Evolutionary conservation across 2,329 filamentous ascomycete species (phyloP).

Genomic region (Ilyonectria destructans): DNA sequence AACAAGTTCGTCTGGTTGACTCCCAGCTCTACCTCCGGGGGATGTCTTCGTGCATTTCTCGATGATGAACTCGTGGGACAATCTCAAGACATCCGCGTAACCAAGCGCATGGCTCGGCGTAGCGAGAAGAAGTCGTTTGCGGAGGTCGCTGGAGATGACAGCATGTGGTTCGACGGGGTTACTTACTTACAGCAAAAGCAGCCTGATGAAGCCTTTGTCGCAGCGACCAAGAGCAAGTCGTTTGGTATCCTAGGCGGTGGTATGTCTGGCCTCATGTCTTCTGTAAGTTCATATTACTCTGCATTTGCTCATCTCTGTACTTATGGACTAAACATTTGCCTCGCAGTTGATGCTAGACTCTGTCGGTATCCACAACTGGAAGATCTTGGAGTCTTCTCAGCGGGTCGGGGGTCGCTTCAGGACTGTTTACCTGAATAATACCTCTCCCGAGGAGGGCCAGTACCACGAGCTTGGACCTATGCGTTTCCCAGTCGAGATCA

Average conservation of each 20-base stretch:
- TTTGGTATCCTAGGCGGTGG: slow-evolving; percentile 57
- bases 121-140: slow-evolving; percentile 34
- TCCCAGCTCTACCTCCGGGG: slow-evolving; percentile 11
- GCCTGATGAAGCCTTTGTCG: slow-evolving; percentile 42
- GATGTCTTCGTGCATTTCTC: slow-evolving; percentile 45
- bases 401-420: slow-evolving; percentile 61
- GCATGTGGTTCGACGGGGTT: slow-evolving; percentile 48
- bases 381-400: slow-evolving; percentile 60
- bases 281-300: too few species aligned
- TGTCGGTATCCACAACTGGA: slow-evolving; percentile 62
- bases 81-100: slow-evolving; percentile 37
- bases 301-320: background rate
- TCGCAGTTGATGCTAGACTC: slow-evolving; percentile 58
- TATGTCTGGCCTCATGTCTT: slow-evolving; percentile 49
- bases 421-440: slow-evolving; percentile 60
- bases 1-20: slow-evolving; percentile 46
- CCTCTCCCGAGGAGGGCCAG: slow-evolving; percentile 42
- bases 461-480: slow-evolving; percentile 19
- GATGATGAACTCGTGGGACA: slow-evolving; percentile 38
- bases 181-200: slow-evolving; percentile 47
- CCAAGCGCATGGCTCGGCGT: slow-evolving; percentile 22
- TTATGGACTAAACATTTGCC: too few species aligned
- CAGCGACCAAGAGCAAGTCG: slow-evolving; percentile 42
- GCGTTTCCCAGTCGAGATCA: slow-evolving; percentile 13
- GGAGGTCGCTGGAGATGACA: background rate